Evolutionary conservation across 2,329 filamentous ascomycete species (phyloP), one percentile per base, ranked within the genome.

Genomic region (Aspergillus calidoustus): DNA sequence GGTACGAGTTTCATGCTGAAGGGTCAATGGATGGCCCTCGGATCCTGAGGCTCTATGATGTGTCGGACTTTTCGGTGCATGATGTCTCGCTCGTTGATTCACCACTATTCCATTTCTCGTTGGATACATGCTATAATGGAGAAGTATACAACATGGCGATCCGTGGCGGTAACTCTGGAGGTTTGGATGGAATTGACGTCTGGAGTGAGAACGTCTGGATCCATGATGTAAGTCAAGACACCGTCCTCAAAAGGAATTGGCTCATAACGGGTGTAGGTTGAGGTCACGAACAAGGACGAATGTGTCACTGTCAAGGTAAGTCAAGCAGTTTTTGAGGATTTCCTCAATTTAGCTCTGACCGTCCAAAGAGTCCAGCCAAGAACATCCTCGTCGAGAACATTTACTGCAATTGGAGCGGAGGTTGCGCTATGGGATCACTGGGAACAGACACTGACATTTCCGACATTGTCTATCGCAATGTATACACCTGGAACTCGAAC

Each of bases 231-330:
- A 55, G 71, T 65, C 19, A 7, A 3, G 0, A 3, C 23, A 8
- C 17, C 4, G 2, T 48, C n/a, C 38, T 1, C n/a, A 15, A 34
- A 7, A 38, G 25, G 8, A n/a, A 34, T 23, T 13, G 22, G 7
- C 31, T 15, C 41, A 43, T 49, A 56, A 28, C 25, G 25, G 25
- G 57, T 44, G 23, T 34, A 75, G 68, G 72, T 87, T 48, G 83
- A 83, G 76, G 85, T 87, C 6, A 86, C 85, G 25, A 88, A 87
- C 79, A 86, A 86, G 72, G 84, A 87, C 68, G 86, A 87, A 69
- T 87, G 84, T 68, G 83, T 87, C 0, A 86, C 84, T 2, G 82
- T 86, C 62, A 87, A 84, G 72, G 72, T 74, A 67, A 69, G 68
- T 57, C 9, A 19, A 13, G 6, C 30, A 2, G 2, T 28, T 28